These are phyloP conservation scores for Xylaria longipes DNA, from an alignment of 495 filamentous ascomycete genomes.

Conservation along the genomic window DNA sequence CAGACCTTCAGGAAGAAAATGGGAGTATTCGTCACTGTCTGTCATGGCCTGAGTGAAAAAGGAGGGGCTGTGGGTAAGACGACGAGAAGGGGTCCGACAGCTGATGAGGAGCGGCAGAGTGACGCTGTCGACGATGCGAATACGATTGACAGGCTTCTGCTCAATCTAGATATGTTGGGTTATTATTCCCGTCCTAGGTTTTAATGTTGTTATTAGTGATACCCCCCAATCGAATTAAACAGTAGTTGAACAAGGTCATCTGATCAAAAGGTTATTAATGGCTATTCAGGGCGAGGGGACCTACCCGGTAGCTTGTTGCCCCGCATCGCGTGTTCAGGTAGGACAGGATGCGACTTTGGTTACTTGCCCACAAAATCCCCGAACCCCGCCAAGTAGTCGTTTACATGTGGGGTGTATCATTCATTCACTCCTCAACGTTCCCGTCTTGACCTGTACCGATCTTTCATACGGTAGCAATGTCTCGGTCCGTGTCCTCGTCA, in stretches of 20 bases:
- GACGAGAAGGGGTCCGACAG: constrained; percentile 42
- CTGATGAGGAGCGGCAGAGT: constrained; percentile 33
- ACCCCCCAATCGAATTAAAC: constrained; percentile 25
- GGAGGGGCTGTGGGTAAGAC: constrained; percentile 59
- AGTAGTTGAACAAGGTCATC: background rate
- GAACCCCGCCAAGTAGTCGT: constrained; percentile 19
- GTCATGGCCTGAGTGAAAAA: constrained; percentile 65
- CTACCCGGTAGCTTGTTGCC: constrained; percentile 13
- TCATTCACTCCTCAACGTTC: constrained; percentile 7
- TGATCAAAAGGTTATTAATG: background rate
- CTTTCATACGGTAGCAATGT: constrained; percentile 42
- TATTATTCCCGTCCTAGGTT: constrained; percentile 52
- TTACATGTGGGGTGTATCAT: background rate
- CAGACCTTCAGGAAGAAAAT: constrained; percentile 69
- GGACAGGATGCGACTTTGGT: constrained; percentile 17
- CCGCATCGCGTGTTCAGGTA: constrained; percentile 26
- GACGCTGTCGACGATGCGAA: constrained; percentile 46
- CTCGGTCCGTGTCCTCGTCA: constrained; percentile 50
- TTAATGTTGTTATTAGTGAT: constrained; percentile 32
- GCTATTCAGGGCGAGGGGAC: background rate
- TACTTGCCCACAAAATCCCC: constrained; percentile 22
- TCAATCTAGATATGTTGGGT: constrained; percentile 66
- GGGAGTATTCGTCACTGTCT: constrained; percentile 70
- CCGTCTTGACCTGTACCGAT: background rate
- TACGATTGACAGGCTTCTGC: constrained; percentile 59